These are phyloP conservation scores for Suillus decipiens DNA, from an alignment of 768 basidiomycete species.

Conservation along the genomic window DNA sequence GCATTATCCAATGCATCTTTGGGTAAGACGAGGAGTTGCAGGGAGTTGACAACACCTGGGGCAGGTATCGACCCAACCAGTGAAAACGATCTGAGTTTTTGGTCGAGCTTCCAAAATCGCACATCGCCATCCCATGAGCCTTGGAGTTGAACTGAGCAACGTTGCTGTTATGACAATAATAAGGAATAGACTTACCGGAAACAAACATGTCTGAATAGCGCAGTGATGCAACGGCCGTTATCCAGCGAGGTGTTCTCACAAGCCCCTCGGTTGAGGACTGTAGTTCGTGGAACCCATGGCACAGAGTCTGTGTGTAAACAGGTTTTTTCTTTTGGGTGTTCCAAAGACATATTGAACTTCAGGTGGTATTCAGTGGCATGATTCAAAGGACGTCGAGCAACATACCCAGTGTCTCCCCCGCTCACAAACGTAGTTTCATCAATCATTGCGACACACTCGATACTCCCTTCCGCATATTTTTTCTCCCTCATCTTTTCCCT, in stretches of 20 bases:
- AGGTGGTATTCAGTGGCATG: conserved; percentile 4
- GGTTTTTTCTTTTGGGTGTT: conserved; percentile 93
- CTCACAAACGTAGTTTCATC: conserved; percentile 92
- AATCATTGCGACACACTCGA: conserved; percentile 92
- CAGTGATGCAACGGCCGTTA: conserved; percentile 80
- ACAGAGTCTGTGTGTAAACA: conserved; percentile 79
- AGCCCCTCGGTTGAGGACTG: conserved; percentile 73
- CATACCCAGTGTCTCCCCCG: conserved; percentile 95
- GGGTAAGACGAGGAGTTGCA: conserved; percentile 72
- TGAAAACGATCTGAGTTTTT: conserved; percentile 75
- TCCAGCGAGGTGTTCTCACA: conserved; percentile 84
- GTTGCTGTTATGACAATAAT: neutral
- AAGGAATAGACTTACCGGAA: conserved; percentile 58
- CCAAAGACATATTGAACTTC: conserved; percentile 88
- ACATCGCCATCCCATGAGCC: conserved; percentile 94
- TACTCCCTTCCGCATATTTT: conserved; percentile 82
- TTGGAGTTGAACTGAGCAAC: conserved; percentile 32
- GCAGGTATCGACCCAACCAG: conserved; percentile 63
- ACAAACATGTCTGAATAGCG: conserved; percentile 91
- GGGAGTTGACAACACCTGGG: conserved; percentile 85
- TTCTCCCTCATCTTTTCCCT: conserved; percentile 40
- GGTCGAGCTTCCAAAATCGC: conserved; percentile 88
- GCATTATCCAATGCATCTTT: conserved; percentile 42
- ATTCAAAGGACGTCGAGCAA: conserved; percentile 19
- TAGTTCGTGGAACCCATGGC: conserved; percentile 81